These are phyloP conservation scores for Paecilomyces niveus DNA, from an alignment of 2,329 filamentous ascomycete species.

Conservation along the genomic window DNA sequence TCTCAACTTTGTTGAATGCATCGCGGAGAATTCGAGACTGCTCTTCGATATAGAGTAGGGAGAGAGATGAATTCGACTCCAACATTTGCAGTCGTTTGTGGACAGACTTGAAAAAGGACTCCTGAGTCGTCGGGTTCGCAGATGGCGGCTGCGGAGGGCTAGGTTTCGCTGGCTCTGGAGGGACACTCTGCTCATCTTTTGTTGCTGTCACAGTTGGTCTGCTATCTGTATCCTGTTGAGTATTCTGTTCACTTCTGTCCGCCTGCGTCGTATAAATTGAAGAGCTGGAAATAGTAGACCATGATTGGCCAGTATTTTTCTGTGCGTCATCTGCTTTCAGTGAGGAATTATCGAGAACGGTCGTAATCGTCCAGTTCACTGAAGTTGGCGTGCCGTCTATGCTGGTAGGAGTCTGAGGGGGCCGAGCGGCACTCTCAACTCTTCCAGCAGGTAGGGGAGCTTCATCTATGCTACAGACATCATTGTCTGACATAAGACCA, in stretches of 20 bases:
- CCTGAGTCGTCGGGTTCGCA: conserved; percentile 77
- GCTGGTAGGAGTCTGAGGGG: conserved; percentile 9
- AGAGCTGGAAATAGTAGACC: conserved; percentile 10
- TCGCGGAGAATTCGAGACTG: conserved; percentile 87
- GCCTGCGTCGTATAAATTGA: conserved; percentile 9
- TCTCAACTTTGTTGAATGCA: conserved; percentile 78
- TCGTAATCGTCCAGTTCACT: not conserved
- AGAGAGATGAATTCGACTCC: conserved; percentile 86
- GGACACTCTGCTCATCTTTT: conserved; percentile 26
- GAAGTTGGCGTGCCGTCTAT: conserved; percentile 2
- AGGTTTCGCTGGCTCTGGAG: conserved; percentile 22
- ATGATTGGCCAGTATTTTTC: conserved; percentile 11
- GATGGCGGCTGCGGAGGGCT: conserved; percentile 44
- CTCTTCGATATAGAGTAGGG: conserved; percentile 92
- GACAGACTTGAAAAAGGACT: conserved; percentile 95
- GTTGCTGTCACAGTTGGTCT: conserved; percentile 12
- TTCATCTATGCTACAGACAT: conserved; percentile 14
- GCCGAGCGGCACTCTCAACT: conserved; percentile 9
- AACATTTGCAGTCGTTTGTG: conserved; percentile 87
- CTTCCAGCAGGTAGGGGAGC: conserved; percentile 3
- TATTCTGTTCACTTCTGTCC: conserved; percentile 14
- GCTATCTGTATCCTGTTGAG: conserved; percentile 15
- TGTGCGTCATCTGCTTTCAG: conserved; percentile 12
- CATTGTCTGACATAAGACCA: not conserved
- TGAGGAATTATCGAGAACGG: conserved; percentile 1